phyloP scores from a whole-genome alignment of 2,329 filamentous ascomycete genomes.

The Rutstroemia sp. region DNA sequence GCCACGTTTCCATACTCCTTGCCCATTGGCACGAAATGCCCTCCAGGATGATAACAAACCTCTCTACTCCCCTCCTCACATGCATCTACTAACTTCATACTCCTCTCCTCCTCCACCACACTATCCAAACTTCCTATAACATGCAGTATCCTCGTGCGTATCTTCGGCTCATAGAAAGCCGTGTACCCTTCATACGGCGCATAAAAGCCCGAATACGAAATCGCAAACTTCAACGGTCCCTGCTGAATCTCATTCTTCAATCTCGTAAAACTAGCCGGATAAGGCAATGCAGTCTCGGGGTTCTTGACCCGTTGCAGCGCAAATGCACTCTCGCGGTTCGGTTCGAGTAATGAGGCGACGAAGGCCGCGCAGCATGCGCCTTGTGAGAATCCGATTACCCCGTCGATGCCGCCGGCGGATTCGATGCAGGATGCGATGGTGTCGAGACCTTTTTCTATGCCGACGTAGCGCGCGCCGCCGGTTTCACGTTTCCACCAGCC shows the following conservation, averaged over 20 bases:
- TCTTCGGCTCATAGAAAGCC: slow-evolving; percentile 67
- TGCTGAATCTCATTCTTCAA: slow-evolving; percentile 34
- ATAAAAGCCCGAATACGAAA: slow-evolving; percentile 72
- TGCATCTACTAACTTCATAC: slow-evolving; percentile 56
- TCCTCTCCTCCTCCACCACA: slow-evolving; percentile 75
- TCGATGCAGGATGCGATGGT: slow-evolving; percentile 54
- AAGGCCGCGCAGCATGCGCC: slow-evolving; percentile 67
- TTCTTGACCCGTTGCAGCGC: slow-evolving; percentile 22
- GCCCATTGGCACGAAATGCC: slow-evolving; percentile 80
- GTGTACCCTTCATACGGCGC: slow-evolving; percentile 53
- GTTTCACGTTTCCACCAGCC: slow-evolving; percentile 76
- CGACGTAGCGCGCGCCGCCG: slow-evolving; percentile 55
- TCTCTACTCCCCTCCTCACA: slow-evolving; percentile 33
- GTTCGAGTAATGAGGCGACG: slow-evolving; percentile 65
- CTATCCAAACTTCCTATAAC: slow-evolving; percentile 79
- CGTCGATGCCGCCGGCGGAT: slow-evolving; percentile 63
- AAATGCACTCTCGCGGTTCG: slow-evolving; percentile 40
- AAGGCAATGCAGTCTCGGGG: slow-evolving; percentile 37
- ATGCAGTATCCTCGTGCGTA: slow-evolving; percentile 72
- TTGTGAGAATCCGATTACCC: slow-evolving; percentile 76
- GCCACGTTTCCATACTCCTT: slow-evolving; percentile 75
- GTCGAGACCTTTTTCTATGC: slow-evolving; percentile 61
- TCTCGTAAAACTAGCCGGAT: slow-evolving; percentile 41
- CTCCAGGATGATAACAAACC: slow-evolving; percentile 68
- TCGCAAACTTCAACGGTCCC: slow-evolving; percentile 58